Evolutionary conservation across 2,329 filamentous ascomycete genomes (phyloP).

Genomic region (Penicillium sp.): DNA sequence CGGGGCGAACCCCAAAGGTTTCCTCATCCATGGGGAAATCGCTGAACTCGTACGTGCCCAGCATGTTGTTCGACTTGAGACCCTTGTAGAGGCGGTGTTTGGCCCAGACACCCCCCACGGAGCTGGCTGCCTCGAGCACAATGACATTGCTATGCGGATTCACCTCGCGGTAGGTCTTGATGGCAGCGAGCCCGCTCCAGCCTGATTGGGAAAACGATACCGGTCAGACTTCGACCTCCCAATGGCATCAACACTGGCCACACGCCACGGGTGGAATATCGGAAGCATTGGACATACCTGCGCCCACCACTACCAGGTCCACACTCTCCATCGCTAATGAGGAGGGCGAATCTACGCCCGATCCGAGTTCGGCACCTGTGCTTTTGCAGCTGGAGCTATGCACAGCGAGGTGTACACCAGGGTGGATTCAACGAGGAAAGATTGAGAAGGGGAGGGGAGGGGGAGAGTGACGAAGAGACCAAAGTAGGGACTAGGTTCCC

Average conservation of each 20-base stretch:
- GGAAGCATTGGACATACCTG: constrained; percentile 16
- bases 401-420: too few relatives aligned
- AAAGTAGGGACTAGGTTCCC: too few relatives aligned
- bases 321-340: constrained; percentile 27
- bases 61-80: constrained; percentile 70
- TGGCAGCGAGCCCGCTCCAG: constrained; percentile 57
- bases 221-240: too few relatives aligned
- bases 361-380: too few relatives aligned
- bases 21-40: constrained; percentile 67
- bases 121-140: constrained; percentile 57
- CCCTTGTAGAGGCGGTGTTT: constrained; percentile 63
- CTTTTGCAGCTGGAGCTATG: too few relatives aligned
- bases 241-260: too few relatives aligned
- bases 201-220: constrained; percentile 30
- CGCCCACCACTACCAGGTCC: constrained; percentile 33
- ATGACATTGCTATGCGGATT: constrained; percentile 57
- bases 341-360: not conserved
- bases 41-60: constrained; percentile 69
- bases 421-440: too few relatives aligned
- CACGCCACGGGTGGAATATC: too few relatives aligned
- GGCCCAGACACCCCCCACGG: constrained; percentile 68
- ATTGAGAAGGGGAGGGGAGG: too few relatives aligned
- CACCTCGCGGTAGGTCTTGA: constrained; percentile 60
- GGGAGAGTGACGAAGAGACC: too few relatives aligned
- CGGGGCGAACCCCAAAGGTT: constrained; percentile 49